A percentile compares a stretch with the other conserved stretches of the same genome.
phyloP scores from a whole-genome alignment of 257 asterid genomes.

The Echites panduratus region DNA sequence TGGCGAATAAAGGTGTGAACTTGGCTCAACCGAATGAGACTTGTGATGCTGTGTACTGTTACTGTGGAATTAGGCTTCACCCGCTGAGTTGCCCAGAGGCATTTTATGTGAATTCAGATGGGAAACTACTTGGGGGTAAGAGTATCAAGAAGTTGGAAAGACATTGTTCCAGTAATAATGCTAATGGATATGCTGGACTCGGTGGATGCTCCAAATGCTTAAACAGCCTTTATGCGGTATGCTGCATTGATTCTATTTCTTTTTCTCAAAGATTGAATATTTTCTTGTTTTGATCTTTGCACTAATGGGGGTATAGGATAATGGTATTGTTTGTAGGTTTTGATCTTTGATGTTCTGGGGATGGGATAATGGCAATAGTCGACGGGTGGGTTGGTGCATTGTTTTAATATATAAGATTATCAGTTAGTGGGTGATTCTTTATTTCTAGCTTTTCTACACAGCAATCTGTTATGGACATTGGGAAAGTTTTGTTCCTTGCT shows the following conservation, averaged over 20 bases:
- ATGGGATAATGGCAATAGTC: background rate
- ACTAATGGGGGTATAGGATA: background rate
- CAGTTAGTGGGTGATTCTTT: background rate
- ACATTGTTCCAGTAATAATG: constrained; percentile 42
- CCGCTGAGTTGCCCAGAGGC: constrained; percentile 76
- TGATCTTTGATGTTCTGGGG: background rate
- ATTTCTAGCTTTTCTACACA: background rate
- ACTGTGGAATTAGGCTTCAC: constrained; percentile 81
- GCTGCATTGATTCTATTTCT: background rate
- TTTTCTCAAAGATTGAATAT: background rate
- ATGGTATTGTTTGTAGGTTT: background rate
- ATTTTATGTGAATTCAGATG: constrained; percentile 42
- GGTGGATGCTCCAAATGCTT: constrained; percentile 80
- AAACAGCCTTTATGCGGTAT: constrained; percentile 47
- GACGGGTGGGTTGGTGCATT: background rate
- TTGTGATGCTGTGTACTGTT: constrained; percentile 77
- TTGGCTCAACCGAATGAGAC: constrained; percentile 59
- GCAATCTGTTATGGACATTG: background rate
- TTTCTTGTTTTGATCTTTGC: background rate
- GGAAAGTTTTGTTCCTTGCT: constrained; percentile 11
- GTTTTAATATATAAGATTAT: too few relatives aligned
- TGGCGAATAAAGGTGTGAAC: constrained; percentile 46
- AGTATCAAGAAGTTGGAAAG: constrained; percentile 61
- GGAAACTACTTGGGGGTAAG: constrained; percentile 49
- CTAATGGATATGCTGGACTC: constrained; percentile 39